phyloP scores from a whole-genome alignment of 2,329 filamentous ascomycete genomes.

The Fusarium newnesense region DNA sequence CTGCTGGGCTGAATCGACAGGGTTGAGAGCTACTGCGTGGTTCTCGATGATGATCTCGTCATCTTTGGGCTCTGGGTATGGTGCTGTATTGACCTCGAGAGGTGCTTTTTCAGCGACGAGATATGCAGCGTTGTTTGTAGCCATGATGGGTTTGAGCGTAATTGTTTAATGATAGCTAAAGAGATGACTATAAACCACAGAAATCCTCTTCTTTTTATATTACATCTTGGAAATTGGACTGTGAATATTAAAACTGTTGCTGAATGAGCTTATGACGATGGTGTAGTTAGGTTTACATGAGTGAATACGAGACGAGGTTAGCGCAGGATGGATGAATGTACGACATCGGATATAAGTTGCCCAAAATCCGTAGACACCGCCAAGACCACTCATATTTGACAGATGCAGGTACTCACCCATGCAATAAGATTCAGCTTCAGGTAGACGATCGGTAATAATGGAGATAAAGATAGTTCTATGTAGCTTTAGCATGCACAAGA shows the following conservation, averaged over 20 bases:
- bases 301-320: conserved; percentile 19
- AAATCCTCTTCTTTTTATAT: background rate
- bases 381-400: background rate
- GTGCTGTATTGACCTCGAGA: background rate
- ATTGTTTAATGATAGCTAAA: background rate
- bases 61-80: background rate
- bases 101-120: conserved; percentile 1
- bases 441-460: background rate
- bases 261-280: conserved; percentile 2
- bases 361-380: conserved; percentile 5
- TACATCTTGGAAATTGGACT: rapidly evolving
- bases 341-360: conserved; percentile 6
- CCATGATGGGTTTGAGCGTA: background rate
- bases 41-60: conserved; percentile 10
- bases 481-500: rapidly evolving
- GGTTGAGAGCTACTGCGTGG: conserved; percentile 10
- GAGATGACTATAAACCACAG: background rate
- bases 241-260: background rate
- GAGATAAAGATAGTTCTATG: background rate
- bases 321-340: background rate
- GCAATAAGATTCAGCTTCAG: too few relatives aligned
- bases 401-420: background rate
- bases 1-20: conserved; percentile 14
- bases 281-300: background rate
- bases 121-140: conserved; percentile 8